Evolutionary conservation across 371 early-diverging fungal species (phyloP).

Genomic region (Syncephalastrum racemosum): DNA sequence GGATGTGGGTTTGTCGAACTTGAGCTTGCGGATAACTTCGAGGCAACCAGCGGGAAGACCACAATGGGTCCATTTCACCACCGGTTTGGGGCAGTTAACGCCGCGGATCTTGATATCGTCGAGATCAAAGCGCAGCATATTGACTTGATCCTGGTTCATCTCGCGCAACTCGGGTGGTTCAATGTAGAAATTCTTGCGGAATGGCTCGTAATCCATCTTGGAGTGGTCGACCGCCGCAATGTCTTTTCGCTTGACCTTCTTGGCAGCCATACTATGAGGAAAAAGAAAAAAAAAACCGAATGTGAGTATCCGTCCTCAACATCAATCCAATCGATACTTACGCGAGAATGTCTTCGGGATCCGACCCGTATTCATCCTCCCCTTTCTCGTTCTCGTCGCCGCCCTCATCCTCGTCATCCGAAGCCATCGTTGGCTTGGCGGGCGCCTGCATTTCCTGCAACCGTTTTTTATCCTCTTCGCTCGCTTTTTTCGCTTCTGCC

Average conservation of each 20-base stretch:
- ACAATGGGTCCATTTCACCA: conserved; percentile 94
- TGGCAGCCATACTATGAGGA: conserved; percentile 65
- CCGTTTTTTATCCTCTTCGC: conserved; percentile 61
- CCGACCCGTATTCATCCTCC: conserved; percentile 44
- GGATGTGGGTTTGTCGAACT: conserved; percentile 87
- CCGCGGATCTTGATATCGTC: conserved; percentile 95
- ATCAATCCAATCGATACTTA: conserved; percentile 31
- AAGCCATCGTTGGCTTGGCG: conserved; percentile 40
- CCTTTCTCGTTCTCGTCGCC: conserved; percentile 50
- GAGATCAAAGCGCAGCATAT: conserved; percentile 76
- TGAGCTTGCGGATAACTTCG: conserved; percentile 78
- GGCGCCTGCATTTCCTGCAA: conserved; percentile 25
- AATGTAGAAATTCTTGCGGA: conserved; percentile 95
- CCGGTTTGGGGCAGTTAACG: conserved; percentile 89
- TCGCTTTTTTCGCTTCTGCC: conserved; percentile 69
- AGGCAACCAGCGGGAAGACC: conserved; percentile 77
- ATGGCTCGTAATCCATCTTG: conserved; percentile 81
- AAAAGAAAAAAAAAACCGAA: conserved; percentile 5
- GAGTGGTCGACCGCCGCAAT: conserved; percentile 88
- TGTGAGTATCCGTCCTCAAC: background rate
- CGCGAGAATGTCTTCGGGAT: conserved; percentile 80
- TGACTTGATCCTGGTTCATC: conserved; percentile 86
- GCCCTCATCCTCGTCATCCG: conserved; percentile 38
- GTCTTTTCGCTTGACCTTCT: conserved; percentile 89
- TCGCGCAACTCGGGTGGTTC: conserved; percentile 90